Evolutionary conservation across 176 grass and related monocot genomes (phyloP), one percentile per base, ranked within the genome.

Genomic region (Carex parvula): DNA sequence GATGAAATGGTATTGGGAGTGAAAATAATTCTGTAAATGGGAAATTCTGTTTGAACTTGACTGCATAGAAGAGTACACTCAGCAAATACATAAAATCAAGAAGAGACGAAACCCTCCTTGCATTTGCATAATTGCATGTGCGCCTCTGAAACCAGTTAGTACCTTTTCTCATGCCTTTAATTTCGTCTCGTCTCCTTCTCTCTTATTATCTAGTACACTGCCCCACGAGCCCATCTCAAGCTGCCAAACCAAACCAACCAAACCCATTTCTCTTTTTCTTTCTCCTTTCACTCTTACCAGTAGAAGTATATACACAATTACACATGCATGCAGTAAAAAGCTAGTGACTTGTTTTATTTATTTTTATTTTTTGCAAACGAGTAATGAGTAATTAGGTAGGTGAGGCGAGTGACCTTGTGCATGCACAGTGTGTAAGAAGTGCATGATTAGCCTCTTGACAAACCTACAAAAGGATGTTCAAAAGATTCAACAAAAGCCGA

Each of bases 141-240:
- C 55, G 17, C 7, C 55, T 80, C 77, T 80, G 77, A 60, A 60
- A 80, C 54, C 21, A 60, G 77, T 61, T 80, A 55, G 50, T 61
- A 80, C 77, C 77, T 61, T 59, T 80, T 29, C 24, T 80, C 77
- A 9, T 70, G 41, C 35, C 65, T 71, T 84, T 58, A 83, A 66
- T 56, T 44, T 65, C 22, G 41, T 58, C 37, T 33, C 58, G 7
- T 83, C 80, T 50, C 62, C 80, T 46, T 56, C 81, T 22, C 80
- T 83, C n/a, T 56, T 61, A 32, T 65, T 61, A 32, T 33, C 63
- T 66, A 30, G 26, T 33, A 66, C 63, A 35, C 46, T 41, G 55
- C 30, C 81, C 81, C 81, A 84, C 81, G n/a, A 84, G 42, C 50
- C 76, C 77, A 80, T 80, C 14, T 69, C 66, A 69, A 41, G 66